Evolutionary conservation across 2,329 filamentous ascomycete genomes (phyloP), one percentile per base, ranked within the genome.

Genomic region (Claviceps lovelessii): DNA sequence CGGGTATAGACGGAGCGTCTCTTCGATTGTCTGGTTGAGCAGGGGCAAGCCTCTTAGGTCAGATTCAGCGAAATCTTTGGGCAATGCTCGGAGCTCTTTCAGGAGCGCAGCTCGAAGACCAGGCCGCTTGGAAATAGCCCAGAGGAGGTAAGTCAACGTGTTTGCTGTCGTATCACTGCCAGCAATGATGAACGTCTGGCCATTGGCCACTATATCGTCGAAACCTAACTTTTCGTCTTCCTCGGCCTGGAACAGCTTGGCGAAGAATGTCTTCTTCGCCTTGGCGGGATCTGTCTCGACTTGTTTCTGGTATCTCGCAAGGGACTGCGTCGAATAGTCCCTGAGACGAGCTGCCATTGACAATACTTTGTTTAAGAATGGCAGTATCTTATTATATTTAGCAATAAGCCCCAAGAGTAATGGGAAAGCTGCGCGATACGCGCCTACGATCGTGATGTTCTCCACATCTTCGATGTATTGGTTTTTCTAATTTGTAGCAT

Each of bases 151-250:
- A 0, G 76, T 79, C 47, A 79, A 57, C 0, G 74, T 73, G 13
- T 70, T 67, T 1, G 76, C 72, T 0, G 76, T 78, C 0, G 77
- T 80, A 55, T 79, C 76, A 42, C 69, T 75, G 1, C 77, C 77
- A 1, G 76, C 77, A 5, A 75, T 55, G 49, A 79, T 78, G 57
- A 74, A 76, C 0, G 59, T 61, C 7, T 67, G 64, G 0, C 75
- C 74, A 49, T 76, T 71, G 17, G 61, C 58, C 4, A 60, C 55
- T 1, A 76, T 65, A 29, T 77, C 72, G 1, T 59, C 28, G 11
- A 59, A 60, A 3, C 58, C 49, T 11, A 67, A 33, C 31, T 58
- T 58, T 9, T 61, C 60, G 2, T 65, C 63, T 28, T 68, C 65
- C n/a, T 65, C 58, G 6, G 65, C 66, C 49, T 68, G 62, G 56